Conservation (phyloP, 2,329 filamentous ascomycete species). For the Colletotrichum destructivum region DNA sequence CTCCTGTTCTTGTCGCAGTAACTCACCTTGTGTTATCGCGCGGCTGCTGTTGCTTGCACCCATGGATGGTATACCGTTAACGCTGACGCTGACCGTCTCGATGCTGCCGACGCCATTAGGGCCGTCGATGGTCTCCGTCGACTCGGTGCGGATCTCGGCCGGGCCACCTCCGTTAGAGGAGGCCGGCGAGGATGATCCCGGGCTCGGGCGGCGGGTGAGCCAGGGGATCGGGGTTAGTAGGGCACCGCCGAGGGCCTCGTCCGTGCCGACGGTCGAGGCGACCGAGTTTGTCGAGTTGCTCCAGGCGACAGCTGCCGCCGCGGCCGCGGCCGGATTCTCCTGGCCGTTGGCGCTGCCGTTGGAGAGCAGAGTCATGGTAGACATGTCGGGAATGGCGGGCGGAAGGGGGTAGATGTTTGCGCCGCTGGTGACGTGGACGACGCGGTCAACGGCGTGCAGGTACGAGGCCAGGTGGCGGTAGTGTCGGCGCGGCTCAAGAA, state of each 20-base stretch:
- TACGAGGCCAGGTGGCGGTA: slow-evolving; percentile 88
- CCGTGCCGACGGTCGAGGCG: slow-evolving; percentile 75
- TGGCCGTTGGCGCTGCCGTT: slow-evolving; percentile 74
- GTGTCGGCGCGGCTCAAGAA: slow-evolving; percentile 82
- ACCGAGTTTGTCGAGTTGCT: slow-evolving; percentile 61
- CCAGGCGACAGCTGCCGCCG: slow-evolving; percentile 61
- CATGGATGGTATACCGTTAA: slow-evolving; percentile 77
- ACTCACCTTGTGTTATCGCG: slow-evolving; percentile 85
- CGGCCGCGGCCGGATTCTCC: slow-evolving; percentile 53
- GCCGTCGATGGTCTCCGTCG: slow-evolving; percentile 85
- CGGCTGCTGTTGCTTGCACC: slow-evolving; percentile 54
- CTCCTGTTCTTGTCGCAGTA: slow-evolving; percentile 88
- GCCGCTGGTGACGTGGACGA: slow-evolving; percentile 89
- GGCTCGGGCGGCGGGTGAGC: slow-evolving; percentile 66
- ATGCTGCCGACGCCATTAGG: slow-evolving; percentile 85
- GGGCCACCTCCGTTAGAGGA: slow-evolving; percentile 42
- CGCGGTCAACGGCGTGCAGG: slow-evolving; percentile 90
- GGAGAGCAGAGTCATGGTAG: slow-evolving; percentile 65
- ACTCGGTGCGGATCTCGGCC: slow-evolving; percentile 77
- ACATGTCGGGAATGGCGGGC: slow-evolving; percentile 72
- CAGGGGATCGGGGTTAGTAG: slow-evolving; percentile 95
- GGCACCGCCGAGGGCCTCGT: slow-evolving; percentile 91
- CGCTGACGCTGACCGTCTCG: slow-evolving; percentile 83
- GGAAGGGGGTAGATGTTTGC: slow-evolving; percentile 88
- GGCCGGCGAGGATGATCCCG: slow-evolving; percentile 42